Evolutionary conservation across 208 protist species (phyloP).

Genomic region (Tetramitus jugosus): DNA sequence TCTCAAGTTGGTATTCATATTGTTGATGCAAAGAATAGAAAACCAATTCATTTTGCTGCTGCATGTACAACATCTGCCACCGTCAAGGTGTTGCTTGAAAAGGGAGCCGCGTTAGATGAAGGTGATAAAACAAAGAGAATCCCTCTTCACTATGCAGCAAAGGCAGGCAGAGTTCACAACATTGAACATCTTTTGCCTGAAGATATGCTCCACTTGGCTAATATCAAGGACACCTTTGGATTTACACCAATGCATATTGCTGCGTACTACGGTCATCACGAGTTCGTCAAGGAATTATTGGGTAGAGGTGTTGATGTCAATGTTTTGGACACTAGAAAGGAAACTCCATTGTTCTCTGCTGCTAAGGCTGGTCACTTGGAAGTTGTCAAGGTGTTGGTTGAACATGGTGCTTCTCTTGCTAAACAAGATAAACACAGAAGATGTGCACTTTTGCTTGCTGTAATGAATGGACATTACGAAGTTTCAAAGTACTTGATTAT

Average conservation of each 20-base stretch:
- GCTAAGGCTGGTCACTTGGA: not conserved
- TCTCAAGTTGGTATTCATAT: not conserved
- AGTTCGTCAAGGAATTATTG: not conserved
- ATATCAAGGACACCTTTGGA: not conserved
- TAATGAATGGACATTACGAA: slow-evolving; percentile 23
- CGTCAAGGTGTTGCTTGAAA: slow-evolving; percentile 8
- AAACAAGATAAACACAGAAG: not conserved
- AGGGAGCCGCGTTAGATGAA: not conserved
- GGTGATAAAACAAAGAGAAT: not conserved
- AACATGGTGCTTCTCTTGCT: not conserved
- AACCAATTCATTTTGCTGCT: slow-evolving; percentile 24
- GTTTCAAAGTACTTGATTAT: not conserved
- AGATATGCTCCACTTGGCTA: not conserved
- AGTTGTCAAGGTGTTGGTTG: not conserved
- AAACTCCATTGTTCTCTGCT: not conserved
- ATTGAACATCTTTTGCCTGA: not conserved
- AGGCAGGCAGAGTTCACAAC: not conserved
- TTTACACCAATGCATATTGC: slow-evolving; percentile 12
- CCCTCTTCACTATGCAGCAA: not conserved
- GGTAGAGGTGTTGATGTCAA: not conserved
- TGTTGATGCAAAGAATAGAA: not conserved
- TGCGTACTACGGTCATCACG: not conserved
- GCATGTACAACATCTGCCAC: not conserved
- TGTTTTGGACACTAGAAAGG: too few relatives aligned
- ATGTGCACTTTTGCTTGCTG: not conserved